Percentiles rank a stretch among this genome's conserved stretches.
These are phyloP conservation scores for Dactylellina sp. DNA, from an alignment of 2,329 filamentous ascomycete genomes.

Conservation along the genomic window DNA sequence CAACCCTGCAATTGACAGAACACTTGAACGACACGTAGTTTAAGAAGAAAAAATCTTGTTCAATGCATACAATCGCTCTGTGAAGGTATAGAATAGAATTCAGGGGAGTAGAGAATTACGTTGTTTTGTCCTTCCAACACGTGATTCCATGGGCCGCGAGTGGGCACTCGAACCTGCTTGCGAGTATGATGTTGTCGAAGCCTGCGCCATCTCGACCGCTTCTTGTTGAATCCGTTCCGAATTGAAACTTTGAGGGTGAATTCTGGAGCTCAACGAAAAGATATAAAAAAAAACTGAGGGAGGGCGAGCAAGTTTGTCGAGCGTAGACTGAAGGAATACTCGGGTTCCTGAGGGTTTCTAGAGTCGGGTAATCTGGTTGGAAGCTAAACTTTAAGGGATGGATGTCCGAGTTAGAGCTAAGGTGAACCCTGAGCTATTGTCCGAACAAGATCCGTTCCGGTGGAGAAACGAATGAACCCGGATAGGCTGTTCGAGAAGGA, in stretches of 20 bases:
- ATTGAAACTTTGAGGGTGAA: background rate
- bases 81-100: constrained; percentile 1
- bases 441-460: constrained; percentile 35
- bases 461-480: constrained; percentile 25
- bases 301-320: constrained; percentile 1
- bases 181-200: constrained; percentile 53
- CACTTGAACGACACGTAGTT: constrained; percentile 17
- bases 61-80: constrained; percentile 30
- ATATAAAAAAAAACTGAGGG: background rate
- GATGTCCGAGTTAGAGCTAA: constrained; percentile 36
- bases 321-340: background rate
- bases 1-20: background rate
- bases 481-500: constrained; percentile 25
- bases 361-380: constrained; percentile 6
- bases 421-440: constrained; percentile 40
- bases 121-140: constrained; percentile 56
- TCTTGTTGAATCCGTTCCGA: background rate
- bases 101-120: constrained; percentile 54
- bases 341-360: constrained; percentile 18
- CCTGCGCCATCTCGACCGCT: constrained; percentile 44
- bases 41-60: constrained; percentile 13
- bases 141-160: constrained; percentile 48
- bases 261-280: background rate
- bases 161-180: constrained; percentile 41
- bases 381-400: constrained; percentile 32